These are phyloP conservation scores for Irineochytrium annulatum DNA, from an alignment of 192 early-diverging fungal species.

Conservation along the genomic window DNA sequence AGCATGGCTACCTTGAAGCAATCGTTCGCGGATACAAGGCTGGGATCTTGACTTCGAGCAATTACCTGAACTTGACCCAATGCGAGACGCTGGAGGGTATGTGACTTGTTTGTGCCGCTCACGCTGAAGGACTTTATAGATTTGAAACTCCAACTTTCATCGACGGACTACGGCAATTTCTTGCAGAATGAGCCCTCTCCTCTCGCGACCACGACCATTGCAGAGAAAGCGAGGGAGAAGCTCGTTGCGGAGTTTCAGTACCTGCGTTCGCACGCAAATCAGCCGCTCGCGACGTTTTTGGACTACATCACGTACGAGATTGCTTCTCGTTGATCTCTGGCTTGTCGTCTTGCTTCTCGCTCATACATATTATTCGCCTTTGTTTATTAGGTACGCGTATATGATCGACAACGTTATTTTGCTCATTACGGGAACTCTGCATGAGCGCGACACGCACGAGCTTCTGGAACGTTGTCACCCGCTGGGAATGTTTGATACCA, in stretches of 20 bases:
- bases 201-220: constrained; percentile 85
- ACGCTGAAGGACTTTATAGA: too few relatives aligned
- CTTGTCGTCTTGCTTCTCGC: too few relatives aligned
- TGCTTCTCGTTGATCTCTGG: not conserved
- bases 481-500: constrained; percentile 94
- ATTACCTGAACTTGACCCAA: constrained; percentile 94
- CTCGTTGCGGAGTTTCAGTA: constrained; percentile 93
- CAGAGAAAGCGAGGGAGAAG: constrained; percentile 82
- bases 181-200: constrained; percentile 96
- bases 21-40: constrained; percentile 91
- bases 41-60: constrained; percentile 71
- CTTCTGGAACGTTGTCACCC: constrained; percentile 96
- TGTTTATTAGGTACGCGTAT: constrained; percentile 70
- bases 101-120: constrained; percentile 11
- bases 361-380: too few relatives aligned
- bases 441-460: constrained; percentile 97
- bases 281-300: constrained; percentile 84
- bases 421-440: constrained; percentile 95
- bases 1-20: constrained; percentile 89
- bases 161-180: constrained; percentile 93
- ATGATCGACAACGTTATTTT: constrained; percentile 99
- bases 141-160: constrained; percentile 87
- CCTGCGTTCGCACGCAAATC: constrained; percentile 74
- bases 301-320: constrained; percentile 91
- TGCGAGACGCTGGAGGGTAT: constrained; percentile 95